Base-by-base conservation (phyloP, 345 rosid genomes). In the Dimocarpus longan region DNA sequence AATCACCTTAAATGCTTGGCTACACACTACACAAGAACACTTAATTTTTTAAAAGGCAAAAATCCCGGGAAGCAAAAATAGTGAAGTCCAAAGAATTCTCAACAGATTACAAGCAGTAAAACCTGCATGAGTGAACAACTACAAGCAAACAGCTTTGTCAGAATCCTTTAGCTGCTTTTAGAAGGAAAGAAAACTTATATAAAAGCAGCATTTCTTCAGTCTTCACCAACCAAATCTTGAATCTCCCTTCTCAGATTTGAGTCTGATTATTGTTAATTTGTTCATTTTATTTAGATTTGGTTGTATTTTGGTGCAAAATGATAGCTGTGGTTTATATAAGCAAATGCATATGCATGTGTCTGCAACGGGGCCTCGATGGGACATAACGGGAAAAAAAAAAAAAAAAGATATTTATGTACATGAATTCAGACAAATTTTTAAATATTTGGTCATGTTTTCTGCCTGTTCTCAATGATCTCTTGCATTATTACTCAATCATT, bases 401-500 rank as follows among this genome's bases (percentile, higher is more conserved):
- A 39, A 10, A 70, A 62, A 57, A 74, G 50, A 75, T 80, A 64
- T 66, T 42, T 4, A 42, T 32, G 71, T 79, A 67, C 39, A 48
- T 46, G 44, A 81, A 44, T 76, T 82, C 75, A 66, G 70, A 52
- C 78, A 72, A 54, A 19, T 7, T 18, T 57, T 57, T 1, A 57
- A 57, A 57, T 57, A 24, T 59, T 67, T 50, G 60, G 37, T 18
- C 73, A 21, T 32, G 59, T 66, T 66, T 26, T 9, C 44, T 1
- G 44, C 24, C 21, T 28, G 42, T 57, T 62, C 8, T 44, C 70
- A 10, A 5, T 6, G 39, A 16, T 50, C 32, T 18, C 40, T 54
- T 54, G 32, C 26, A 71, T 79, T 72, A 63, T 71, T 66, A 60
- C 66, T 57, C 73, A 46, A 80, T 71, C 72, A 76, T 80, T 76